Evolutionary conservation across 495 filamentous ascomycete species (phyloP).

Genomic region (Penicillium pulvis): DNA sequence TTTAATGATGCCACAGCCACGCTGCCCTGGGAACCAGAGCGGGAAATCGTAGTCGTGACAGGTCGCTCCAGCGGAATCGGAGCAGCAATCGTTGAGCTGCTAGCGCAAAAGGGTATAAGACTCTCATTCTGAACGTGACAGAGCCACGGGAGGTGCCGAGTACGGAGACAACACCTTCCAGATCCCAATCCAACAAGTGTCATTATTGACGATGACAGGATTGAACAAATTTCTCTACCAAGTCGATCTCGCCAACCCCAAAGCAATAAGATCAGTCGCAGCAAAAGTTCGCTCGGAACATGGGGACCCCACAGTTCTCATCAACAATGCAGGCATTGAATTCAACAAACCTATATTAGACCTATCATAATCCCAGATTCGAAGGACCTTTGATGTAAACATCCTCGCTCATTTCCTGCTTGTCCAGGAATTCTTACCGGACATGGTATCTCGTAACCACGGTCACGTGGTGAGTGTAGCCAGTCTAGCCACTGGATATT

Average conservation of each 20-base stretch:
- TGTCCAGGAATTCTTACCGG: background rate
- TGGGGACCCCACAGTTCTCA: slow-evolving; percentile 62
- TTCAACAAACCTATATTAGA: slow-evolving; percentile 58
- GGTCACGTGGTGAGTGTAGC: slow-evolving; percentile 2
- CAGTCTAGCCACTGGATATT: slow-evolving; percentile 36
- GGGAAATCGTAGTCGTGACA: slow-evolving; percentile 65
- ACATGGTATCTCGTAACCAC: background rate
- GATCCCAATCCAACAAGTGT: background rate
- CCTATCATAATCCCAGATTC: slow-evolving; percentile 54
- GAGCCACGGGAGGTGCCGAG: slow-evolving; percentile 28
- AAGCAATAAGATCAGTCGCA: slow-evolving; percentile 43
- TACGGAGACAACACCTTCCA: background rate
- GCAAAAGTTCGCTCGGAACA: slow-evolving; percentile 48
- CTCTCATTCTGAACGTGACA: slow-evolving; percentile 66
- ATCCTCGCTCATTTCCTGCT: background rate
- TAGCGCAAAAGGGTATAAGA: slow-evolving; percentile 54
- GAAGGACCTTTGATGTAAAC: background rate
- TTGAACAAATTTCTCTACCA: slow-evolving; percentile 45
- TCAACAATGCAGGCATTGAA: slow-evolving; percentile 70
- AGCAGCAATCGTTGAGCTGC: slow-evolving; percentile 55
- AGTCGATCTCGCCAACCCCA: slow-evolving; percentile 58
- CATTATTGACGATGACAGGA: background rate
- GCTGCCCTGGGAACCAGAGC: slow-evolving; percentile 7
- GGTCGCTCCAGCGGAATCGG: slow-evolving; percentile 67
- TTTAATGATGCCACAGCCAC: background rate